Conservation (phyloP, 2,329 filamentous ascomycete species). For the Penicillium olsonii region DNA sequence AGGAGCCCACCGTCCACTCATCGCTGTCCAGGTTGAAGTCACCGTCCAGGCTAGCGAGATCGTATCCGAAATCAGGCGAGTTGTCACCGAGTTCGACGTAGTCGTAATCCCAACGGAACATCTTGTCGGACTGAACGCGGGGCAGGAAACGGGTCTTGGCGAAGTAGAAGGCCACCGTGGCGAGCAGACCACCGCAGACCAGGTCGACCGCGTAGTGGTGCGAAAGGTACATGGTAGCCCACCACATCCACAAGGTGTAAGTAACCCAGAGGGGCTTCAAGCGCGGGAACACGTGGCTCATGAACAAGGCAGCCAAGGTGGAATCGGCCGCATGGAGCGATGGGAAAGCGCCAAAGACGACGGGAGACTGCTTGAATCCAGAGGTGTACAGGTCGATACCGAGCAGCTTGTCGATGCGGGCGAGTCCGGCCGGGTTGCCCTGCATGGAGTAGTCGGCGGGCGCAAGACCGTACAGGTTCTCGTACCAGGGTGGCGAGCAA, state of each 20-base stretch:
- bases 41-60: conserved; percentile 59
- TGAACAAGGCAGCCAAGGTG: conserved; percentile 85
- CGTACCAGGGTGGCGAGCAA: conserved; percentile 95
- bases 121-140: conserved; percentile 78
- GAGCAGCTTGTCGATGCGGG: conserved; percentile 84
- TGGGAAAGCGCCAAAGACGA: conserved; percentile 94
- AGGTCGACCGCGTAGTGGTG: conserved; percentile 97
- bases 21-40: conserved; percentile 69
- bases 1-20: conserved; percentile 87
- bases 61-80: conserved; percentile 53
- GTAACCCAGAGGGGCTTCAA: conserved; percentile 76
- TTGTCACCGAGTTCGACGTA: conserved; percentile 82
- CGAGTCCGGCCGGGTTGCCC: conserved; percentile 85
- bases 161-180: conserved; percentile 78
- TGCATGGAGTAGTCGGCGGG: conserved; percentile 90
- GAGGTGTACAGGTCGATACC: conserved; percentile 92
- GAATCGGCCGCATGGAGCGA: conserved; percentile 89
- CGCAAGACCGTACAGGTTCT: conserved; percentile 85
- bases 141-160: conserved; percentile 79
- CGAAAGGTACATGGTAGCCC: conserved; percentile 97
- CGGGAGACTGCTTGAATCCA: conserved; percentile 82
- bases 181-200: conserved; percentile 78
- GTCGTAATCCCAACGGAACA: conserved; percentile 92
- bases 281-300: conserved; percentile 87
- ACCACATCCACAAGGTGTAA: conserved; percentile 94